Percentiles rank a stretch among this genome's conserved stretches.
These are phyloP conservation scores for Leccinum aurantiacum DNA, from an alignment of 768 basidiomycete species.

Conservation along the genomic window DNA sequence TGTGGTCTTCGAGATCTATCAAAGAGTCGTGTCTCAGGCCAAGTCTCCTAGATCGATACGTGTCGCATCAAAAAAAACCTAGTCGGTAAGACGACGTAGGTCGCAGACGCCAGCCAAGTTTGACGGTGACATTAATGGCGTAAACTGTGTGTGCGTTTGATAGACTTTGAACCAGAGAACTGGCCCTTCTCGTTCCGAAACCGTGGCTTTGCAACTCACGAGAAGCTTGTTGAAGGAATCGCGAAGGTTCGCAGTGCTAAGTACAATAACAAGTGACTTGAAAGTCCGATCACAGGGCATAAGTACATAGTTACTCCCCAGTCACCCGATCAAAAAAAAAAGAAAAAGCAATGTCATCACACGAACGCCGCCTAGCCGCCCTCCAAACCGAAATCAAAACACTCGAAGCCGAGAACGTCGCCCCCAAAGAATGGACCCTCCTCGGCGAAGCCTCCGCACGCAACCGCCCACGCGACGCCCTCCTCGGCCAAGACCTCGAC, in stretches of 20 bases:
- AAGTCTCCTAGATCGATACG: not conserved
- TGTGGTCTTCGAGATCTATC: not conserved
- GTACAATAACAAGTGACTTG: too few species aligned
- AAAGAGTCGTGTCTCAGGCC: not conserved
- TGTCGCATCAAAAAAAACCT: not conserved
- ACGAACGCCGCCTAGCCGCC: constrained; percentile 75
- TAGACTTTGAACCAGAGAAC: too few species aligned
- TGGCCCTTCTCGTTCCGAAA: too few species aligned
- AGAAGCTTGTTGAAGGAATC: too few species aligned
- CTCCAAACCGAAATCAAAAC: constrained; percentile 76
- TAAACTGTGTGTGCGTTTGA: too few species aligned
- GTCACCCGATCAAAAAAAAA: not conserved
- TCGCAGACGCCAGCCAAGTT: not conserved
- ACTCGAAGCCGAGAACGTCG: constrained; percentile 85
- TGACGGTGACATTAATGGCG: too few species aligned
- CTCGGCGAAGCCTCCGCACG: constrained; percentile 87
- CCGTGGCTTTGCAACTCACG: too few species aligned
- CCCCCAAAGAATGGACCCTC: constrained; percentile 88
- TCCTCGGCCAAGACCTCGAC: constrained; percentile 92
- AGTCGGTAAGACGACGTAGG: too few species aligned
- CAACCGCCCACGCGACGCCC: constrained; percentile 83
- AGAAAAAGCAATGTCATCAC: constrained; percentile 23
- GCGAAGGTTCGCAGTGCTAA: too few species aligned
- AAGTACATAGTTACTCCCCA: too few species aligned
- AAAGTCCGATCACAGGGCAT: too few species aligned